Conservation (phyloP, 2,329 filamentous ascomycete species). For the Dactylellina sp. region DNA sequence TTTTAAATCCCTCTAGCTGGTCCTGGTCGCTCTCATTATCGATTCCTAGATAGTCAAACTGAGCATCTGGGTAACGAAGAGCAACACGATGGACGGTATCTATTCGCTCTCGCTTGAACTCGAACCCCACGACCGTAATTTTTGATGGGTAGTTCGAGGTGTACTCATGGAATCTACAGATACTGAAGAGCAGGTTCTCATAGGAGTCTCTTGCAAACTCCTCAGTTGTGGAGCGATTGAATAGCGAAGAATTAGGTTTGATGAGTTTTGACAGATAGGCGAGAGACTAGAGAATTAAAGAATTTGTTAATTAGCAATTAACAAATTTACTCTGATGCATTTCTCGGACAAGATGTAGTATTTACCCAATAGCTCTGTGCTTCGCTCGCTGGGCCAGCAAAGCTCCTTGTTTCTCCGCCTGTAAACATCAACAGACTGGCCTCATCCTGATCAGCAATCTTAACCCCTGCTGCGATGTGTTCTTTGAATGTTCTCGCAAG, state of each 20-base stretch:
- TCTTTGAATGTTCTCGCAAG: conserved; percentile 83
- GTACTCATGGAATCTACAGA: conserved; percentile 69
- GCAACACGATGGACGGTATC: conserved; percentile 74
- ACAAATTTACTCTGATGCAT: neutral
- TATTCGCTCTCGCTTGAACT: conserved; percentile 75
- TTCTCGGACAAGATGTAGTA: neutral
- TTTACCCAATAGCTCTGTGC: conserved; percentile 72
- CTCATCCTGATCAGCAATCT: conserved; percentile 66
- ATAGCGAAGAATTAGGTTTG: conserved; percentile 38
- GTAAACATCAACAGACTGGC: conserved; percentile 75
- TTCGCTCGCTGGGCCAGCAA: conserved; percentile 70
- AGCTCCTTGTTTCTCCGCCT: conserved; percentile 74
- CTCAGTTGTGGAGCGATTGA: conserved; percentile 66
- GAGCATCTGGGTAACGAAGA: conserved; percentile 68
- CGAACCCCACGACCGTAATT: conserved; percentile 76
- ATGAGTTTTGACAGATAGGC: conserved; percentile 48
- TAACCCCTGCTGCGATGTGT: conserved; percentile 77
- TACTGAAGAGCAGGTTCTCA: conserved; percentile 82
- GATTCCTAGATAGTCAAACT: conserved; percentile 71
- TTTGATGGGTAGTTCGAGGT: conserved; percentile 69
- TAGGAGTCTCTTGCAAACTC: conserved; percentile 84
- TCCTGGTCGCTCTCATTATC: conserved; percentile 68
- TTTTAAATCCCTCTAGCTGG: conserved; percentile 26
- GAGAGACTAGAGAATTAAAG: conserved; percentile 12
- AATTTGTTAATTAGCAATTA: neutral